Conservation (phyloP, 192 early-diverging fungal species). For the Backusella macrospora region DNA sequence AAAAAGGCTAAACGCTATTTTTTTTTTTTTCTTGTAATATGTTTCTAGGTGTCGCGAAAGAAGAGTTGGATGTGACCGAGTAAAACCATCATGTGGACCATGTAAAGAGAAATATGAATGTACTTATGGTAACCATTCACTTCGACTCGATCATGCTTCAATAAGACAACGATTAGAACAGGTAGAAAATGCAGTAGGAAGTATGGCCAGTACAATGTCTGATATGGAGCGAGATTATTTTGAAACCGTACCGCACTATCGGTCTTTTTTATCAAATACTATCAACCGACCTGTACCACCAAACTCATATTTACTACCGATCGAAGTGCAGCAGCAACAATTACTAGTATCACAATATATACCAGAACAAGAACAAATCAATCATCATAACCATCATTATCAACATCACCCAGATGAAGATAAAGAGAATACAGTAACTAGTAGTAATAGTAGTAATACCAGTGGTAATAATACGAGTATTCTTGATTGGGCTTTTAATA, state of each 20-base stretch:
- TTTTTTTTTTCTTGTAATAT: no score
- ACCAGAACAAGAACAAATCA: background rate
- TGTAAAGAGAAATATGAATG: slow-evolving; percentile 20
- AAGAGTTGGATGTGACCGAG: slow-evolving; percentile 25
- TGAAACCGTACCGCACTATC: background rate
- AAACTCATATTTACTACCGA: no score
- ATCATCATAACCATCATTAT: background rate
- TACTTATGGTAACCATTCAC: background rate
- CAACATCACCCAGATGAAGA: no score
- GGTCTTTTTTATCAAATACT: background rate
- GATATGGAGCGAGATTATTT: background rate
- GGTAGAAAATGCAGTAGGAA: background rate
- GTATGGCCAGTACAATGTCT: background rate
- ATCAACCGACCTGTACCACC: background rate
- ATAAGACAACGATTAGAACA: background rate
- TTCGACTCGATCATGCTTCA: background rate
- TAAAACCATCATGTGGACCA: slow-evolving; percentile 14
- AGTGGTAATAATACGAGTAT: background rate
- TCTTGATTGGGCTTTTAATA: background rate
- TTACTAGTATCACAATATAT: background rate
- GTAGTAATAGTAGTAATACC: no score
- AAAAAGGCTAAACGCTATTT: no score
- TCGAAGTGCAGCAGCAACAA: background rate
- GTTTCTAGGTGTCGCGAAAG: slow-evolving; percentile 23
- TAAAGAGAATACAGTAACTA: background rate